phyloP scores from a whole-genome alignment of 192 early-diverging fungal genomes.

The Chytriomyces sp. region DNA sequence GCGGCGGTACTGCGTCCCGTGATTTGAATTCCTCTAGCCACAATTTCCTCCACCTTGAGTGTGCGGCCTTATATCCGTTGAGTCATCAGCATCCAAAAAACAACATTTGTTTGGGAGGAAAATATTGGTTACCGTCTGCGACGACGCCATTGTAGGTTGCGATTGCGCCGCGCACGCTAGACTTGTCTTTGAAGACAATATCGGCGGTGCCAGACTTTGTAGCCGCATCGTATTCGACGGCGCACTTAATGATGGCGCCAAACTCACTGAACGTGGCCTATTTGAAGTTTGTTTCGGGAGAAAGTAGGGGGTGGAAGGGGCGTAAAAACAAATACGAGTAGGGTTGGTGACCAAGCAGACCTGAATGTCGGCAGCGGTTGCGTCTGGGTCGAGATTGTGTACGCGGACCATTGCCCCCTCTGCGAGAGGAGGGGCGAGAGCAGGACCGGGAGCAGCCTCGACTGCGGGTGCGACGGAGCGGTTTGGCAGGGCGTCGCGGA shows the following conservation, averaged over 20 bases:
- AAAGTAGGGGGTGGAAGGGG: background rate
- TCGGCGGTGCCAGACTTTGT: constrained; percentile 9
- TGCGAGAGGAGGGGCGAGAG: background rate
- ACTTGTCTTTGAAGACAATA: constrained; percentile 25
- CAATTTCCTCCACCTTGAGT: constrained; percentile 19
- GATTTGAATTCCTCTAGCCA: constrained; percentile 2
- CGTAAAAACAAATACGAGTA: background rate
- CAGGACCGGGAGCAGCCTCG: background rate
- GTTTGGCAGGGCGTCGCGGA: background rate
- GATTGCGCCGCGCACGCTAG: constrained; percentile 16
- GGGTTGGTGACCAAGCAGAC: background rate
- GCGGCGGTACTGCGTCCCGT: background rate
- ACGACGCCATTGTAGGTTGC: constrained; percentile 29
- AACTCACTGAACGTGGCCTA: constrained; percentile 34
- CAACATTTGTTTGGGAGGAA: background rate
- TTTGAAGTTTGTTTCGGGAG: background rate
- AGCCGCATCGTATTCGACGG: constrained; percentile 15
- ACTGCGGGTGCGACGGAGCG: background rate
- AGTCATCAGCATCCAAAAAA: background rate
- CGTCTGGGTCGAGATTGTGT: constrained; percentile 31
- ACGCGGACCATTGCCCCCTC: constrained; percentile 5
- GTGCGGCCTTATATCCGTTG: constrained; percentile 9
- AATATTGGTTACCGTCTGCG: constrained; percentile 22
- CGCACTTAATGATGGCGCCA: constrained; percentile 20
- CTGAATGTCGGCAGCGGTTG: constrained; percentile 32